These are phyloP conservation scores for Malbranchea zuffiana DNA, from an alignment of 2,329 filamentous ascomycete species.

Conservation along the genomic window DNA sequence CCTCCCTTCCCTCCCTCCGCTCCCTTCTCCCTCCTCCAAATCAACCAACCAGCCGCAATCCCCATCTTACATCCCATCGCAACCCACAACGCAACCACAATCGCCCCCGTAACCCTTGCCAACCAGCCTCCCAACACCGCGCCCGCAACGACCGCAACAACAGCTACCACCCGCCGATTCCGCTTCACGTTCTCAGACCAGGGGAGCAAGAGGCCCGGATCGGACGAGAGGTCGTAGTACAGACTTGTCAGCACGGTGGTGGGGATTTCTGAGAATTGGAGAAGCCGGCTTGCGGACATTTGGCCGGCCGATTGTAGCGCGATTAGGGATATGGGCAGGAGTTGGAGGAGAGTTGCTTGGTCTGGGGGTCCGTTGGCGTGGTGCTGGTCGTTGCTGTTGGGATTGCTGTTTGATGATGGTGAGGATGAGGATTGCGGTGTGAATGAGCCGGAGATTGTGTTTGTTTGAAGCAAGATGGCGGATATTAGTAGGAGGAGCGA, in stretches of 20 bases:
- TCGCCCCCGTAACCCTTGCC: constrained; percentile 33
- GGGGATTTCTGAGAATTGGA: constrained; percentile 36
- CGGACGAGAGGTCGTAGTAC: constrained; percentile 37
- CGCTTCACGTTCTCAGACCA: constrained; percentile 31
- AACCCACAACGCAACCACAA: constrained; percentile 35
- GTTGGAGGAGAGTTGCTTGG: constrained; percentile 25
- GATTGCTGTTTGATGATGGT: constrained; percentile 2
- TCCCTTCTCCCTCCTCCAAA: constrained; percentile 24
- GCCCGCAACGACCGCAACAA: constrained; percentile 30
- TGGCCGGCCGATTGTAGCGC: constrained; percentile 38
- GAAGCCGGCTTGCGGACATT: constrained; percentile 33
- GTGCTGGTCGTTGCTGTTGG: constrained; percentile 17
- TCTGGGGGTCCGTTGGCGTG: constrained; percentile 4
- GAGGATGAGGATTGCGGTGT: constrained; percentile 20
- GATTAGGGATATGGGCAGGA: constrained; percentile 34
- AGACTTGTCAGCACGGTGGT: constrained; percentile 38
- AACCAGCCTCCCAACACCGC: constrained; percentile 35
- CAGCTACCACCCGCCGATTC: constrained; percentile 29
- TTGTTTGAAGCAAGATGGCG: constrained; percentile 30
- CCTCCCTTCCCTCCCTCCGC: neutral
- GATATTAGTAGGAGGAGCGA: constrained; percentile 30
- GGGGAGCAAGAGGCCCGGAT: constrained; percentile 26
- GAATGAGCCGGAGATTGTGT: constrained; percentile 21
- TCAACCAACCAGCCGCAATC: constrained; percentile 28
- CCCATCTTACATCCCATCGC: constrained; percentile 32